phyloP scores from a whole-genome alignment of 148 eudicot genomes.

The Cornus florida region DNA sequence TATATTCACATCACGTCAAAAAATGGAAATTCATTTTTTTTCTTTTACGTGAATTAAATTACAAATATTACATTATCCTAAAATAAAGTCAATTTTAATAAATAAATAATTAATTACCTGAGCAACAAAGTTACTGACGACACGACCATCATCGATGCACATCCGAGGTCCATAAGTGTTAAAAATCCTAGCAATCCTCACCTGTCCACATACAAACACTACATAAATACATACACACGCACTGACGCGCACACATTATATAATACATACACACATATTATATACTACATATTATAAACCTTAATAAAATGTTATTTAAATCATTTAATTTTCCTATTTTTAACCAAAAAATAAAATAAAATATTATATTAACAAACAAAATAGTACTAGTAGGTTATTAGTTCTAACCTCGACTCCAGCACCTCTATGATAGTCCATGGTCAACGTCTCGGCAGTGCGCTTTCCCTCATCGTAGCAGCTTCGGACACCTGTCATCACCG shows the following conservation, averaged over 20 bases:
- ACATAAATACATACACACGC: too few relatives aligned
- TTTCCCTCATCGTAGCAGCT: conserved; percentile 99
- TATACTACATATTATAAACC: too few relatives aligned
- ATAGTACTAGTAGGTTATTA: background rate
- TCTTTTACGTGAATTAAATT: too few relatives aligned
- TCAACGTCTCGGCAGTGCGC: conserved; percentile 92
- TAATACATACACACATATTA: too few relatives aligned
- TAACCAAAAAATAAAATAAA: too few relatives aligned
- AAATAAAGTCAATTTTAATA: background rate
- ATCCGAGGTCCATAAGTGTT: conserved; percentile 97
- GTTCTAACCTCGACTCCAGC: conserved; percentile 85
- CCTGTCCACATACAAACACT: conserved; percentile 39
- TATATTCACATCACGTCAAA: too few relatives aligned
- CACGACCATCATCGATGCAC: conserved; percentile 99
- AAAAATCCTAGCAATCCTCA: conserved; percentile 97
- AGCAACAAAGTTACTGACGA: conserved; percentile 97
- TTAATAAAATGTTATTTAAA: too few relatives aligned
- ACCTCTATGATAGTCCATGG: conserved; percentile 99
- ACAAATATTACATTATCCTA: background rate
- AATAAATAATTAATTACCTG: conserved; percentile 46
- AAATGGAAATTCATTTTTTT: too few relatives aligned
- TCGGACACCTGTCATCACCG: conserved; percentile 71
- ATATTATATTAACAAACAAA: too few relatives aligned
- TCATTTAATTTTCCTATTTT: too few relatives aligned
- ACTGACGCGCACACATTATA: too few relatives aligned